Base-by-base conservation (phyloP, 805 yeast genomes). In the Candida easanensis region DNA sequence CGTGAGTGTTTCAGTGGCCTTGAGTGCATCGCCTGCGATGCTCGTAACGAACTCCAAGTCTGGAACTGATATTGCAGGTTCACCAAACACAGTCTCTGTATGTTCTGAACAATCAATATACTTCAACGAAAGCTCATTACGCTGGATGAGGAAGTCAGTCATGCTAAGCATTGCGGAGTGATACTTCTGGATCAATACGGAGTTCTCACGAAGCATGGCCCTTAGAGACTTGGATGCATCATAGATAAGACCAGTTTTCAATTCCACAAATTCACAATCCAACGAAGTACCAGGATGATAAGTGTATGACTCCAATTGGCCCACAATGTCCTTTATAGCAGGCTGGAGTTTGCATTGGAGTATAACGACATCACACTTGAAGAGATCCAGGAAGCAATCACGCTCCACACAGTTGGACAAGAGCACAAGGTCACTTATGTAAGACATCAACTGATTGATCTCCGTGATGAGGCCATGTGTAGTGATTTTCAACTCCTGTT, bases 71-170 rank as follows among this genome's bases (percentile, higher is more conserved):
- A 26, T 26, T 14, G 25, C 2, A 4, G 38, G 36, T 3, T 21
- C 30, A 4, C 38, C 36, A 28, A 37, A 23, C 11, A 28, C 17
- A 3, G 10, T 4, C 22, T 44, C 44, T 3, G 22, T 22, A 4
- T 18, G 13, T 17, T 39, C 28, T 4, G 25, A 19, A 13, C 36
- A 18, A 17, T 33, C 33, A 8, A 39, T 23, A n/a, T 17, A 36
- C 19, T 28, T 36, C 15, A 44, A 7, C 4, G 48, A 35, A 17
- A 14, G n/a, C 39, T 44, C 48, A 16, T 44, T 44, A 13, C 48
- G 44, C 22, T 39, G 22, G 19, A 39, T 33, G 13, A 44, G 44
- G 23, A 44, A 44, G 17, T 39, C 44, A 2, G 38, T 19, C 38
- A 39, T 22, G n/a, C 36, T 5, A n/a, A 44, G 14, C 2, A 17